Evolutionary conservation across 306 rosid species (phyloP).

Genomic region (Lotus japonicus): DNA sequence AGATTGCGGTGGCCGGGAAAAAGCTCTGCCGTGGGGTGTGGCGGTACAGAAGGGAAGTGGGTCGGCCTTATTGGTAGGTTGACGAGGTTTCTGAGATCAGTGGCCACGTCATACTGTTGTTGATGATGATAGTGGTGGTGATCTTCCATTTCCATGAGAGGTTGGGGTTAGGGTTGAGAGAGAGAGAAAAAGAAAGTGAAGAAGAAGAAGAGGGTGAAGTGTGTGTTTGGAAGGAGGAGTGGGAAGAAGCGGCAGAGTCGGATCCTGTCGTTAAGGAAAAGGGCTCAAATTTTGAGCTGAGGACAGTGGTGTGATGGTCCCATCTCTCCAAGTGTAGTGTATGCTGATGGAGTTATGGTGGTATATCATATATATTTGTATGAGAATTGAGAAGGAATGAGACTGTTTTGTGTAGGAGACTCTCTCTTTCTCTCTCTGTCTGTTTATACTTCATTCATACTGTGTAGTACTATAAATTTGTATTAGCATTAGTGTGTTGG

Average conservation of each 20-base stretch:
- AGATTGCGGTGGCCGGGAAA: conserved; percentile 47
- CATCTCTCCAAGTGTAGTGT: conserved; percentile 35
- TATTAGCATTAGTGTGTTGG: not conserved
- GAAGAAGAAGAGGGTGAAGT: conserved; percentile 48
- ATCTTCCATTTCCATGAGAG: conserved; percentile 66
- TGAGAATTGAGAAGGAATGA: not conserved
- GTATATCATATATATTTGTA: too few relatives aligned
- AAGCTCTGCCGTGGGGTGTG: conserved; percentile 24
- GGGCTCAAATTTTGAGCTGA: conserved; percentile 38
- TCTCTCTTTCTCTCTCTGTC: conserved; percentile 11
- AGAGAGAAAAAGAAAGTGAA: not conserved
- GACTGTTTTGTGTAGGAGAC: not conserved
- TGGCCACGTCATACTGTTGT: conserved; percentile 24
- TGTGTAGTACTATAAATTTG: not conserved
- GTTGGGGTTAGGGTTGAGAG: not conserved
- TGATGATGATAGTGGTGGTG: not conserved
- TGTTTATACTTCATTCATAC: not conserved
- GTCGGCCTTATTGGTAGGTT: too few relatives aligned
- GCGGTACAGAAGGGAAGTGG: conserved; percentile 27
- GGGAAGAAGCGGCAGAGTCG: conserved; percentile 57
- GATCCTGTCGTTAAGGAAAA: conserved; percentile 87
- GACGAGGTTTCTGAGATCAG: conserved; percentile 65
- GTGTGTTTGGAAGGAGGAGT: conserved; percentile 15
- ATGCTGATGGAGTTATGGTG: too few relatives aligned
- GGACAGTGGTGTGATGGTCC: conserved; percentile 72